These are phyloP conservation scores for Xylaria longipes DNA, from an alignment of 495 filamentous ascomycete genomes.

Conservation along the genomic window DNA sequence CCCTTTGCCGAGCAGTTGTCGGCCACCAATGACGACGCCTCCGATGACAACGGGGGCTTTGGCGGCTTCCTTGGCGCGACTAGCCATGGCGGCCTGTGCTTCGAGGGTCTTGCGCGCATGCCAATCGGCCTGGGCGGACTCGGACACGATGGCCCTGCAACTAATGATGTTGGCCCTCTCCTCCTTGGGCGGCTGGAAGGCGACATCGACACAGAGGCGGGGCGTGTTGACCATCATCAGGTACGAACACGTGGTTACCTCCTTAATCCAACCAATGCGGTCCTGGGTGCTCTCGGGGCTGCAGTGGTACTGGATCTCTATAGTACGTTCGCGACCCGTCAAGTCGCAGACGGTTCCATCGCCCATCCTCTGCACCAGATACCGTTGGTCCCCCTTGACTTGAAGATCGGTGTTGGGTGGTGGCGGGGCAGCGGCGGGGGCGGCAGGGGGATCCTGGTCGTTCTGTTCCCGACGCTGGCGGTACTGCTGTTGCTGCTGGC, in stretches of 20 bases:
- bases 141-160: slow-evolving; percentile 73
- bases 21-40: slow-evolving; percentile 61
- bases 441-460: slow-evolving; percentile 24
- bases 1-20: slow-evolving; percentile 52
- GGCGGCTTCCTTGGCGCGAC: slow-evolving; percentile 42
- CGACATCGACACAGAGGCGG: slow-evolving; percentile 88
- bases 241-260: slow-evolving; percentile 91
- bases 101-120: slow-evolving; percentile 61
- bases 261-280: slow-evolving; percentile 93
- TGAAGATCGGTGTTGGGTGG: slow-evolving; percentile 70
- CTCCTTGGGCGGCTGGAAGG: slow-evolving; percentile 86
- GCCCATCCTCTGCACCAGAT: slow-evolving; percentile 85
- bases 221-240: slow-evolving; percentile 95
- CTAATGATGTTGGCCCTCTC: slow-evolving; percentile 78
- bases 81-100: slow-evolving; percentile 56
- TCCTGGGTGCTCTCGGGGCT: slow-evolving; percentile 75
- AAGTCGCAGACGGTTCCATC: slow-evolving; percentile 92
- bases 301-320: slow-evolving; percentile 95
- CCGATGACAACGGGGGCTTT: slow-evolving; percentile 50
- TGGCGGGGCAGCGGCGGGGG: slow-evolving; percentile 43
- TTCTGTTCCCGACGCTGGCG: slow-evolving; percentile 11
- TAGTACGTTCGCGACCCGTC: slow-evolving; percentile 80
- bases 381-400: slow-evolving; percentile 81
- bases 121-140: slow-evolving; percentile 63
- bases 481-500: slow-evolving; percentile 36